These are phyloP conservation scores for Metarhizium humberi DNA, from an alignment of 2,329 filamentous ascomycete genomes.

Conservation along the genomic window DNA sequence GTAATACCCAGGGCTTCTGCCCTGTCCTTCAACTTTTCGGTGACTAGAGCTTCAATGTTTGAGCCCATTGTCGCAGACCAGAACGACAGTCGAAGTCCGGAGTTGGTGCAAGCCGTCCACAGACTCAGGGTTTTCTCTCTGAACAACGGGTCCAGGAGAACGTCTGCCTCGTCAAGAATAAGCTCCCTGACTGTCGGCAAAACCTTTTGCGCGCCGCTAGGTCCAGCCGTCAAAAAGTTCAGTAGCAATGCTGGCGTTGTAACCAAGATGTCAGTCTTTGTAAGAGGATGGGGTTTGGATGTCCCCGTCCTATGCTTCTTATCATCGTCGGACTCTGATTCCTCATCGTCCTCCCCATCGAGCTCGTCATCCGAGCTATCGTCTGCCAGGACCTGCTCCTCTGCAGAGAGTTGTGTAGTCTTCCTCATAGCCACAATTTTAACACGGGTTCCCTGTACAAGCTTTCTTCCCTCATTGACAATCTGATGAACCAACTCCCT, in stretches of 20 bases:
- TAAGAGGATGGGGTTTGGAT: constrained; percentile 16
- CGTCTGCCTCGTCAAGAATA: constrained; percentile 89
- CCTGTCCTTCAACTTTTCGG: constrained; percentile 54
- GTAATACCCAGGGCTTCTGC: constrained; percentile 27
- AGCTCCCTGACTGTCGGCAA: constrained; percentile 64
- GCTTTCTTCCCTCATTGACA: constrained; percentile 75
- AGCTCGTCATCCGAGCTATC: constrained; percentile 33
- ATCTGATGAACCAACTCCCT: constrained; percentile 73
- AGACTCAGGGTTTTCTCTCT: constrained; percentile 77
- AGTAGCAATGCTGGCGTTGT: constrained; percentile 54
- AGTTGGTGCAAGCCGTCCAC: constrained; percentile 69
- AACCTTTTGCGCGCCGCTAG: constrained; percentile 34
- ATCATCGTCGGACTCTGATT: constrained; percentile 25
- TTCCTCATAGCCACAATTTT: constrained; percentile 78
- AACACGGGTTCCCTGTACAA: constrained; percentile 66
- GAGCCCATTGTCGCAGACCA: constrained; percentile 98
- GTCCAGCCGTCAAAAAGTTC: constrained; percentile 52
- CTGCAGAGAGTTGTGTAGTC: constrained; percentile 60
- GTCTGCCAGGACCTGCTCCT: constrained; percentile 26
- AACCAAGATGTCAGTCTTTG: constrained; percentile 29
- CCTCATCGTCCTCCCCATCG: constrained; percentile 18
- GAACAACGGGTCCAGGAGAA: constrained; percentile 86
- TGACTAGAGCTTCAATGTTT: constrained; percentile 72
- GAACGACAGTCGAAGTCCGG: constrained; percentile 63
- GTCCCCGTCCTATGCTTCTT: constrained; percentile 17